phyloP scores from a whole-genome alignment of 805 yeast species.

The Metschnikowia henanensis region DNA sequence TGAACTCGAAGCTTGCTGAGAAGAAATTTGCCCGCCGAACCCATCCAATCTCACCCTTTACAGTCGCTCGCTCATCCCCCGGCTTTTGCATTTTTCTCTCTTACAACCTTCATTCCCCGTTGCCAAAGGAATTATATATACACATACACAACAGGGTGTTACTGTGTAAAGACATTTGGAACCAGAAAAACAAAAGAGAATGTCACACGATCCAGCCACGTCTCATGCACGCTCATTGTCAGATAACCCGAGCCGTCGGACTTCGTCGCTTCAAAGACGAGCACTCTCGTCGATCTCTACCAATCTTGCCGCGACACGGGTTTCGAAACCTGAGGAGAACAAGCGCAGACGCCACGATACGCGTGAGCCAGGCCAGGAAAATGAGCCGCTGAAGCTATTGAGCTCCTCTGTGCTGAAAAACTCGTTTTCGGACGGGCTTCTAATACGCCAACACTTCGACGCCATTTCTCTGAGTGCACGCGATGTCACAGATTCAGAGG shows the following conservation, averaged over 20 bases:
- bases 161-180: too few relatives aligned
- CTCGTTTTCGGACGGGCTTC: conserved; percentile 15
- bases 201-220: conserved; percentile 7
- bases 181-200: background rate
- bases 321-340: conserved; percentile 18
- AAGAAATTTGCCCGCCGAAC: too few relatives aligned
- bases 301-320: conserved; percentile 18
- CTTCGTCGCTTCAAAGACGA: conserved; percentile 15
- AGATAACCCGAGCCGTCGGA: conserved; percentile 13
- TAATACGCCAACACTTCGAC: conserved; percentile 20
- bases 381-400: conserved; percentile 8
- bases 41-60: conserved; percentile 4
- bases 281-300: conserved; percentile 19
- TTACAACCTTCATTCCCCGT: background rate
- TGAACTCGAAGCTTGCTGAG: background rate
- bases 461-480: conserved; percentile 11
- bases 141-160: background rate
- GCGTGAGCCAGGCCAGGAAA: conserved; percentile 20
- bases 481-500: conserved; percentile 17
- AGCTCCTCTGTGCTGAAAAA: conserved; percentile 12
- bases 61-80: conserved; percentile 4
- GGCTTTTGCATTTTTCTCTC: background rate
- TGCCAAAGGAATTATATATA: background rate
- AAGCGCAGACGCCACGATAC: conserved; percentile 19
- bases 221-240: conserved; percentile 18